A percentile compares a stretch with the other conserved stretches of the same genome.
Conservation (phyloP, 2,329 filamentous ascomycete genomes). For the Dothiorella sarmentorum region DNA sequence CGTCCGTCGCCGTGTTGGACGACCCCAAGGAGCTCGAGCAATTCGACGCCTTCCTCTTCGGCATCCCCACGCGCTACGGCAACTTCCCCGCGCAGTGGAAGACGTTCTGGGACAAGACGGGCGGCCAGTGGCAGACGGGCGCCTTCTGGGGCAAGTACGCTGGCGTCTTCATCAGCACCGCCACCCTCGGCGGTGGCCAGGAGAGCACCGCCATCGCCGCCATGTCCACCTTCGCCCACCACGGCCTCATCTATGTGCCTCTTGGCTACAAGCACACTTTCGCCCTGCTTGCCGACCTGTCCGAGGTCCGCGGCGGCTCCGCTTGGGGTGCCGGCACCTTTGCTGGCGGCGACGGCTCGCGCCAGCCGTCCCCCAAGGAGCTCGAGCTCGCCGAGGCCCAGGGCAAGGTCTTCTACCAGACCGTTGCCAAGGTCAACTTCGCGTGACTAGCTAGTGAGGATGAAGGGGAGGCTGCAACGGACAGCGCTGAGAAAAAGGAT, state of each 20-base stretch:
- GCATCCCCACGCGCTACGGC: slow-evolving; percentile 92
- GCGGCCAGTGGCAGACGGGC: slow-evolving; percentile 76
- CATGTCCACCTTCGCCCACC: slow-evolving; percentile 85
- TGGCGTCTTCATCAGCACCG: slow-evolving; percentile 88
- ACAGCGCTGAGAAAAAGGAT: slow-evolving; percentile 23
- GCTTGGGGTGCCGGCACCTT: slow-evolving; percentile 96
- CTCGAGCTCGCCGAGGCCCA: slow-evolving; percentile 75
- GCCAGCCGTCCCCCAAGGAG: slow-evolving; percentile 74
- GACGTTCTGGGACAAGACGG: slow-evolving; percentile 86
- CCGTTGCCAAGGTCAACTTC: slow-evolving; percentile 66
- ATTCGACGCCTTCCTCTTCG: slow-evolving; percentile 89
- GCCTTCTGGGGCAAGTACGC: slow-evolving; percentile 83
- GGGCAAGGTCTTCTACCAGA: slow-evolving; percentile 79
- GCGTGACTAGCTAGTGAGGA: slow-evolving; percentile 71
- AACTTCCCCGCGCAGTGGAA: slow-evolving; percentile 98
- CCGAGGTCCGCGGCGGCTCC: slow-evolving; percentile 79
- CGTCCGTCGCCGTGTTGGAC: slow-evolving; percentile 60
- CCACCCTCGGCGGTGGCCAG: slow-evolving; percentile 80
- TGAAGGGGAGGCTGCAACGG: slow-evolving; percentile 22
- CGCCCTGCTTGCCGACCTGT: slow-evolving; percentile 63
- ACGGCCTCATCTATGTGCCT: slow-evolving; percentile 95
- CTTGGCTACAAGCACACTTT: slow-evolving; percentile 86
- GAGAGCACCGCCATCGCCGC: slow-evolving; percentile 78
- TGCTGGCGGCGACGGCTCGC: slow-evolving; percentile 71
- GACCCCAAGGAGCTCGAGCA: slow-evolving; percentile 59